These are phyloP conservation scores for Aegilops umbellulata DNA, from an alignment of 176 grass and related monocot genomes.

Conservation along the genomic window DNA sequence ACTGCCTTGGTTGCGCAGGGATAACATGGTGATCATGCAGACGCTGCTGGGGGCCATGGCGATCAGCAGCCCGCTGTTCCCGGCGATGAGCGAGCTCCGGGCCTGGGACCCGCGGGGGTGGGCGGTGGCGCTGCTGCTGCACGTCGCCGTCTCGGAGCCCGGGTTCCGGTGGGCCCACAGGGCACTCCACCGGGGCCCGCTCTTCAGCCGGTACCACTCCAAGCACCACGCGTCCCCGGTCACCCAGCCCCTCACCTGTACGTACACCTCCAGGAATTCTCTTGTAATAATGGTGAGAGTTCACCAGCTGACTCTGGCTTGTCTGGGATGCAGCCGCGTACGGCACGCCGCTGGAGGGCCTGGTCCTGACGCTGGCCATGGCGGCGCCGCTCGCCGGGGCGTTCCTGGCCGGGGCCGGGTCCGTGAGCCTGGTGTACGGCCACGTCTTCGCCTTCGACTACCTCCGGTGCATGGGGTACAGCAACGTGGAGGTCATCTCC, in stretches of 20 bases:
- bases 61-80: constrained; percentile 28
- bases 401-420: constrained; percentile 55
- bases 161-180: constrained; percentile 67
- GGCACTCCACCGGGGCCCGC: constrained; percentile 47
- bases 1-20: constrained; percentile 33
- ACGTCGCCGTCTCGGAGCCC: constrained; percentile 70
- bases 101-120: constrained; percentile 40
- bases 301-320: no score
- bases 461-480: constrained; percentile 82
- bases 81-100: constrained; percentile 14
- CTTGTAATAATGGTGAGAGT: neutral
- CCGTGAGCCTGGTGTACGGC: constrained; percentile 66
- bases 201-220: constrained; percentile 64
- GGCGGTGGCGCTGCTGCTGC: constrained; percentile 47
- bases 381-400: constrained; percentile 52
- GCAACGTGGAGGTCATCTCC: constrained; percentile 87
- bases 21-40: constrained; percentile 86
- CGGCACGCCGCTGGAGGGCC: constrained; percentile 77
- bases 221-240: constrained; percentile 62
- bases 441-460: constrained; percentile 69
- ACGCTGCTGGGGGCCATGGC: constrained; percentile 47
- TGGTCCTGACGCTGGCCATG: constrained; percentile 63
- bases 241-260: constrained; percentile 76
- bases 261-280: neutral
- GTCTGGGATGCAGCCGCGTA: constrained; percentile 77